phyloP scores from a whole-genome alignment of 208 protist genomes.

The Herpetomonas samuelpessoai region DNA sequence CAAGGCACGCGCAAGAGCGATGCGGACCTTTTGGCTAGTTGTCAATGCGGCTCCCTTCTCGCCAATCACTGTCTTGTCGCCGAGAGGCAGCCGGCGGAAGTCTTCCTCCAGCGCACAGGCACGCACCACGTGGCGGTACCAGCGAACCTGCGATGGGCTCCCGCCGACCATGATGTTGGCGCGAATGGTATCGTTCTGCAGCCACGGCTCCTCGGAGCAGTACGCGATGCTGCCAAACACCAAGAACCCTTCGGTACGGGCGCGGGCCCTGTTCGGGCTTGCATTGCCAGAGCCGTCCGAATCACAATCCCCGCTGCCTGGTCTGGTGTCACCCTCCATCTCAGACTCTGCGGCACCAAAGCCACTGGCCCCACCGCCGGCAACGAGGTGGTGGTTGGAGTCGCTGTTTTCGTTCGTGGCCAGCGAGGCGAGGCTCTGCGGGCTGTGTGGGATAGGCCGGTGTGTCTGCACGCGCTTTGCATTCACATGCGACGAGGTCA shows the following conservation, averaged over 20 bases:
- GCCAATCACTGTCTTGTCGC: constrained; percentile 85
- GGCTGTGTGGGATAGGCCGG: neutral
- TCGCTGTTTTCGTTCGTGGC: too few species aligned
- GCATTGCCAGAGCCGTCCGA: too few species aligned
- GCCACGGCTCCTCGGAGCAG: constrained; percentile 82
- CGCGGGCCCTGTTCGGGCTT: neutral
- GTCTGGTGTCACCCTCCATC: too few species aligned
- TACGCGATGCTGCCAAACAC: constrained; percentile 71
- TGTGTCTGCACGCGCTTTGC: neutral
- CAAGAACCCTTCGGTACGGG: constrained; percentile 45
- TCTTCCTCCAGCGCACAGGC: constrained; percentile 79
- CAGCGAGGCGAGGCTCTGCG: neutral
- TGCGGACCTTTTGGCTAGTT: constrained; percentile 71
- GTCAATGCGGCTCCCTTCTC: constrained; percentile 67
- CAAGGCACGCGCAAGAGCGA: constrained; percentile 76
- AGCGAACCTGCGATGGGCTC: constrained; percentile 24
- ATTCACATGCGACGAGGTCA: too few species aligned
- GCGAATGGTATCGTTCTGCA: constrained; percentile 88
- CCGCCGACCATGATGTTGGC: constrained; percentile 91
- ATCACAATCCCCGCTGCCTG: too few species aligned
- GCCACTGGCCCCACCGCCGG: too few species aligned
- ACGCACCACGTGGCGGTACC: constrained; percentile 61
- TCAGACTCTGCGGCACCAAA: too few species aligned
- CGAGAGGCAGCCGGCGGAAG: constrained; percentile 58
- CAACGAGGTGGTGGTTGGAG: too few species aligned